Base-by-base conservation (phyloP, 2,329 filamentous ascomycete genomes). In the Trichothecium sympodiale region DNA sequence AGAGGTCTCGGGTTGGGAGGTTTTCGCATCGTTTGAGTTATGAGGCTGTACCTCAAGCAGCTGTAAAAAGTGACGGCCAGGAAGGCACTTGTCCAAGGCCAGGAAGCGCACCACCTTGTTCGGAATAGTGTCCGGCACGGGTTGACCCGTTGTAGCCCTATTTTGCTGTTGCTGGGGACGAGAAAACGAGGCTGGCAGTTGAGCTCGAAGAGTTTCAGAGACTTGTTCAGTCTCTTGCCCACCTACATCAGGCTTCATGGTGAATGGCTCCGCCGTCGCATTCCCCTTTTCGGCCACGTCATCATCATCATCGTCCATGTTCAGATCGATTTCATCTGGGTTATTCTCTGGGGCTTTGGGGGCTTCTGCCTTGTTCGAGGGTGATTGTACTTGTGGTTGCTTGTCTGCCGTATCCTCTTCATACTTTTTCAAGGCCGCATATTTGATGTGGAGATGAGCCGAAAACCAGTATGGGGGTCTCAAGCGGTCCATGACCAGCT, bases 401-500 rank as follows among this genome's bases (percentile, higher is more conserved):
- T 10, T 10, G 20, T 6, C 20, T 25, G 20, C 49, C 12, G 62
- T 49, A 13, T 56, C 54, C 42, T 77, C 49, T 33, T 56, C 44
- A 38, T 77, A 79, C n/a, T 43, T 61, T 52, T 73, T 80, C 43
- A 76, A 55, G 1, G 88, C 91, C 1, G 80, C 60, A 53, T 82
- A 96, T 52, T 89, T 93, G 63, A 83, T 79, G 57, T 98, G 91
- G 61, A 96, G 60, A 58, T 98, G 91, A 3, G 88, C 91, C 27
- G 83, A 81, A 54, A 96, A 95, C 91, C 91, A 98, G 54, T 86
- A 81, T 0, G 71, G 69, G 8, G 91, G 91, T 35, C 86, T 71
- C 35, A 98, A 59, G 20, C 83, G 72, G 51, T 94, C 79, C 58
- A 96, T 71, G 15, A 94, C 78, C 46, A 82, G 75, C 50, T 74